phyloP scores from a whole-genome alignment of 2,329 filamentous ascomycete species.

The Epichloe gansuensis region DNA sequence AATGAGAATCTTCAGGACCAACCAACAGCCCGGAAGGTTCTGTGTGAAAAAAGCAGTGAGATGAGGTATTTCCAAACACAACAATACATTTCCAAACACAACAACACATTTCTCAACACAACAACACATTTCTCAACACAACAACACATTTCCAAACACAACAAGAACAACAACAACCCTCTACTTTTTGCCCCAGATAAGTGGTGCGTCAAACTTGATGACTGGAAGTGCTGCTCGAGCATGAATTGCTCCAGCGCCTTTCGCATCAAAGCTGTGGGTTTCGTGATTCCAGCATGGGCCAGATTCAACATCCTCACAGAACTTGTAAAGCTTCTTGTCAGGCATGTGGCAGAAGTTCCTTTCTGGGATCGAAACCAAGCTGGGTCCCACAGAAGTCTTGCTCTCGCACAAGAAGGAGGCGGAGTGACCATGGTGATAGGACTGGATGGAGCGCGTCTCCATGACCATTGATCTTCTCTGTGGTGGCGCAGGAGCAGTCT shows the following conservation, averaged over 20 bases:
- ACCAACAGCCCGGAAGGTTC: too few species aligned
- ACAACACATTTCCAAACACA: too few species aligned
- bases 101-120: too few species aligned
- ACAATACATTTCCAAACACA: too few species aligned
- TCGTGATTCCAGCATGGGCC: conserved; percentile 1
- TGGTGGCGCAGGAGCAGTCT: neutral
- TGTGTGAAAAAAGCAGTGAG: too few species aligned
- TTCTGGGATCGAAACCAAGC: neutral
- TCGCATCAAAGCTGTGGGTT: neutral
- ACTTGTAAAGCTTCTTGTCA: neutral
- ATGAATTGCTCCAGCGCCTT: neutral
- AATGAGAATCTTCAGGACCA: too few species aligned
- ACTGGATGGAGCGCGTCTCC: neutral
- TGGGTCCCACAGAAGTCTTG: neutral
- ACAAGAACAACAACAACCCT: too few species aligned
- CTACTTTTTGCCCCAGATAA: neutral
- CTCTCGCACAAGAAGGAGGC: neutral
- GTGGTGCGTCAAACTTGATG: neutral
- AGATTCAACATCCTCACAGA: neutral
- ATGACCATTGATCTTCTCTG: neutral
- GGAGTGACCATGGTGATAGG: neutral
- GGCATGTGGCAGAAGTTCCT: conserved; percentile 4
- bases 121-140: too few species aligned
- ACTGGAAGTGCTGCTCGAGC: neutral
- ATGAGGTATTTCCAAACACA: too few species aligned